Evolutionary conservation across 2,329 filamentous ascomycete species (phyloP).

Genomic region (Cladosporium oxysporum): DNA sequence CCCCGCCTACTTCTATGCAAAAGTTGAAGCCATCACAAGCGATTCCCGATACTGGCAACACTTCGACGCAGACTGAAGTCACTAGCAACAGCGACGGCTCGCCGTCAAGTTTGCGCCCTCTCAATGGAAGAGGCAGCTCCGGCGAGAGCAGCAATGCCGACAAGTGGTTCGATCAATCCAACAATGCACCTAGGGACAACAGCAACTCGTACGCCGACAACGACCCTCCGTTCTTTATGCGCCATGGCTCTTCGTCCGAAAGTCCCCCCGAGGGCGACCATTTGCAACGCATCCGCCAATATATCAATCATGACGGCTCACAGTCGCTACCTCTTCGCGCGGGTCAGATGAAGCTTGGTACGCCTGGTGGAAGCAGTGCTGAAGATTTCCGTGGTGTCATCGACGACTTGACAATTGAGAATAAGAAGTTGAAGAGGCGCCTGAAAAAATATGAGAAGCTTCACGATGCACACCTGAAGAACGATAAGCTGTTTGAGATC

Average conservation of each 20-base stretch:
- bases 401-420: constrained; percentile 82
- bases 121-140: constrained; percentile 45
- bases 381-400: constrained; percentile 82
- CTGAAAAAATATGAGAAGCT: constrained; percentile 70
- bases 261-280: constrained; percentile 40
- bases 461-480: constrained; percentile 65
- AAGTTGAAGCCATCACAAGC: background rate
- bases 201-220: constrained; percentile 45
- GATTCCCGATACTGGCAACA: constrained; percentile 24
- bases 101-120: constrained; percentile 44
- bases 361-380: constrained; percentile 57
- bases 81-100: constrained; percentile 31
- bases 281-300: constrained; percentile 22
- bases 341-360: constrained; percentile 27
- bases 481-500: constrained; percentile 81
- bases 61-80: constrained; percentile 15
- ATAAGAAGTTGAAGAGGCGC: constrained; percentile 74
- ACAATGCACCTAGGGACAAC: constrained; percentile 48
- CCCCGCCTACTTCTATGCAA: background rate
- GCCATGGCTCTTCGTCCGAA: constrained; percentile 43
- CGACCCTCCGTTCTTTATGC: constrained; percentile 46
- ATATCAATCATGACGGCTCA: constrained; percentile 12
- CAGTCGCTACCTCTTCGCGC: constrained; percentile 25
- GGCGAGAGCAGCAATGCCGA: constrained; percentile 55
- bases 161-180: constrained; percentile 55